Percentiles rank a stretch among this genome's conserved stretches.
These are phyloP conservation scores for Hibiscus tridactylites DNA, from an alignment of 345 rosid genomes.

Conservation along the genomic window DNA sequence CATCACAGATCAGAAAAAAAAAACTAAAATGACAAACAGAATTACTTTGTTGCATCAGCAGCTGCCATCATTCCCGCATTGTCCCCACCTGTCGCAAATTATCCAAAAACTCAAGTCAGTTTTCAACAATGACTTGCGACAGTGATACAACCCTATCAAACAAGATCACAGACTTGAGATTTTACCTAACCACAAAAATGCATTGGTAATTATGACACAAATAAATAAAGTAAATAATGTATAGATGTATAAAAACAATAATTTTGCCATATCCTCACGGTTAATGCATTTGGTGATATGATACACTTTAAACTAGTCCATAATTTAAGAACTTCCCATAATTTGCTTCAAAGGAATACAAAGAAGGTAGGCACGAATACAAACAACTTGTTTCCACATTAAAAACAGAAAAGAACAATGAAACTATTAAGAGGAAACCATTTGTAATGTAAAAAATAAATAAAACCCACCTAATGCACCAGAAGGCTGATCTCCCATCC, in stretches of 20 bases:
- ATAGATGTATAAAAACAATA: no score
- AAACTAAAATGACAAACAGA: no score
- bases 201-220: neutral
- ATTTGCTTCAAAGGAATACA: no score
- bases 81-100: neutral
- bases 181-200: neutral
- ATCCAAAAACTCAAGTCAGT: neutral
- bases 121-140: neutral
- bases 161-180: neutral
- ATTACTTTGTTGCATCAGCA: conserved; percentile 9
- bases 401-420: neutral
- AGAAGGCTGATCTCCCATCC: conserved; percentile 48
- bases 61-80: neutral
- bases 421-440: neutral
- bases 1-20: neutral
- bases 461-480: conserved; percentile 47
- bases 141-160: neutral
- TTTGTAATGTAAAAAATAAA: neutral
- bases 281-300: neutral
- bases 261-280: neutral
- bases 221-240: neutral
- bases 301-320: neutral
- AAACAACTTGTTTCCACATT: no score
- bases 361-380: no score
- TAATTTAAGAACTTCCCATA: no score